Base-by-base conservation (phyloP, 495 filamentous ascomycete species). In the Daldinia childiae region DNA sequence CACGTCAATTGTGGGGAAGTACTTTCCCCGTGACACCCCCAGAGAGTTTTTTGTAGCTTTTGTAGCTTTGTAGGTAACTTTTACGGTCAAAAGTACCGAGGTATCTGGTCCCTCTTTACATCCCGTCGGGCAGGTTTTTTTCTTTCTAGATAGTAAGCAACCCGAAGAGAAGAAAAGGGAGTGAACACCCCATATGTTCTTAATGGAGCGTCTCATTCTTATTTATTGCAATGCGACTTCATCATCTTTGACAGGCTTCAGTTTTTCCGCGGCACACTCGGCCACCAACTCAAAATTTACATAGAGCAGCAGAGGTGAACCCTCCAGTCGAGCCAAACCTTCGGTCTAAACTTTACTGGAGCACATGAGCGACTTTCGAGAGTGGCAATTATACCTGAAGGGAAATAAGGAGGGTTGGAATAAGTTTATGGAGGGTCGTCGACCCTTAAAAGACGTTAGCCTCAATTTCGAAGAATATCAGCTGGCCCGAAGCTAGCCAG, bases 1-100 rank as follows among this genome's bases (percentile, higher is more conserved):
- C 69, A 72, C 64, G 69, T 68, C 69, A 68, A 68, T 55, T 68
- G 69, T 72, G 69, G 69, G 64, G 69, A 72, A 68, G 50, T 38
- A 1, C 9, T 41, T 2, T 30, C 55, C 62, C 58, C 68, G 68
- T 71, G 68, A 71, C 68, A 66, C 62, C 51, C 51, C 51, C 36
- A 58, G 27, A 60, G 32, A n/a, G n/a, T n/a, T n/a, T 17, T 11
- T 27, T 11, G 38, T 38, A 60, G 29, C 43, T 24, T 9, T 14
- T 17, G 5, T 48, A 48, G 17, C 1, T 21, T n/a, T n/a, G n/a
- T n/a, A n/a, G n/a, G n/a, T n/a, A n/a, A n/a, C n/a, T n/a, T 11
- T 4, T 17, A 0, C 12, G 6, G 17, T 4, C 9, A 9, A 4
- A 48, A 2, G 19, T 58, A 68, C 45, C 15, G 15, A 36, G 12